A percentile compares a stretch with the other conserved stretches of the same genome.
Conservation (phyloP, 2,329 filamentous ascomycete species). For the Seiridium unicorne region DNA sequence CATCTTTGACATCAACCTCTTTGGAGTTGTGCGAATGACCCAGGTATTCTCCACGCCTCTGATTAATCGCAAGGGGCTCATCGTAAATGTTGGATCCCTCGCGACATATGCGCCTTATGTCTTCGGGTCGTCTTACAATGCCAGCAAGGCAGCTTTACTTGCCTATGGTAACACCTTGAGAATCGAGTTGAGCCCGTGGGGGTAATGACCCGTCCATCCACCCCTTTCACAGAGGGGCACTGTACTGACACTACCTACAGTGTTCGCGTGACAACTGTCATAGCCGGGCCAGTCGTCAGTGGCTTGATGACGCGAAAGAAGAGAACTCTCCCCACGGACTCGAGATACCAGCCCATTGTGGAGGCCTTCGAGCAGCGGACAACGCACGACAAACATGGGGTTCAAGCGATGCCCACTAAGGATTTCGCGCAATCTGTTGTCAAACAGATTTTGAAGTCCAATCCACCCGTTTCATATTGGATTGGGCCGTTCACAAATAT, state of each 20-base stretch:
- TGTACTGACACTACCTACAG: background rate
- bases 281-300: slow-evolving; percentile 13
- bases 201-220: slow-evolving; percentile 1
- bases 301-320: slow-evolving; percentile 11
- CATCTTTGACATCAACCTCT: slow-evolving; percentile 15
- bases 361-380: slow-evolving; percentile 12
- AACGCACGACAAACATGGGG: slow-evolving; percentile 11
- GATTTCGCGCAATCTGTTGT: slow-evolving; percentile 12
- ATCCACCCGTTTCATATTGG: slow-evolving; percentile 10
- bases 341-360: slow-evolving; percentile 12
- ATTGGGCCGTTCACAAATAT: slow-evolving; percentile 11
- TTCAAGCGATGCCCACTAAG: slow-evolving; percentile 11
- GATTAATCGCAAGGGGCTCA: slow-evolving; percentile 10
- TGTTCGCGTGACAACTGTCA: slow-evolving; percentile 11
- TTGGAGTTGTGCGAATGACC: slow-evolving; percentile 11
- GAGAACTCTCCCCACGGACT: slow-evolving; percentile 8
- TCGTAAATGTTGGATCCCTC: slow-evolving; percentile 12
- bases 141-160: slow-evolving; percentile 14
- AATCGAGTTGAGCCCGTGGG: slow-evolving; percentile 8
- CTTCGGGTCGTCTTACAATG: slow-evolving; percentile 14
- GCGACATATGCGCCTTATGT: slow-evolving; percentile 13
- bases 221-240: background rate
- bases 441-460: slow-evolving; percentile 8
- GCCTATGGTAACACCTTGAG: slow-evolving; percentile 14
- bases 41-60: slow-evolving; percentile 7